phyloP scores from a whole-genome alignment of 2,329 filamentous ascomycete species.

The Cladosporium sp. region DNA sequence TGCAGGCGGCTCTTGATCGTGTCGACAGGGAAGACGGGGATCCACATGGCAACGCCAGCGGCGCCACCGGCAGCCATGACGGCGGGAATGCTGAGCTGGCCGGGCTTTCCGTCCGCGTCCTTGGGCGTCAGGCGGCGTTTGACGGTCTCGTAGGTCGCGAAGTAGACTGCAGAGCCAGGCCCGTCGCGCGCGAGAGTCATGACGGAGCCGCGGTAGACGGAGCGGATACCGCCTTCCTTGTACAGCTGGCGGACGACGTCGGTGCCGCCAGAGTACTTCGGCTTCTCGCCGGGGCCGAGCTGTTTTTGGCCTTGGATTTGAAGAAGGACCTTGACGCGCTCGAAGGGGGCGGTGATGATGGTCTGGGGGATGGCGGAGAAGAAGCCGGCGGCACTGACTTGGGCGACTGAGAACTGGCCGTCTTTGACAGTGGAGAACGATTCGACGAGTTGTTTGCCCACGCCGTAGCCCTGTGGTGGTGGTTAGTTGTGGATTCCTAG shows the following conservation, averaged over 20 bases:
- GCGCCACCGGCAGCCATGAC: slow-evolving; percentile 84
- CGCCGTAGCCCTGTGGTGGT: slow-evolving; percentile 75
- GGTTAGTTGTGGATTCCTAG: neutral
- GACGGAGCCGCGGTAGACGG: slow-evolving; percentile 85
- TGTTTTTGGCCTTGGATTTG: slow-evolving; percentile 93
- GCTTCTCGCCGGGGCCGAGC: slow-evolving; percentile 84
- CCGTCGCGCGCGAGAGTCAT: slow-evolving; percentile 94
- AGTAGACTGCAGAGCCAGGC: slow-evolving; percentile 91
- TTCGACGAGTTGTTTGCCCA: slow-evolving; percentile 86
- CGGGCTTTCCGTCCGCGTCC: slow-evolving; percentile 68
- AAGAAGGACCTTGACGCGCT: slow-evolving; percentile 97
- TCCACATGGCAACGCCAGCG: slow-evolving; percentile 98
- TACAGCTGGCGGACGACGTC: slow-evolving; percentile 95
- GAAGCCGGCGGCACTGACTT: slow-evolving; percentile 91
- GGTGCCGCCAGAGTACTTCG: slow-evolving; percentile 80
- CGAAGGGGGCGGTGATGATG: slow-evolving; percentile 95
- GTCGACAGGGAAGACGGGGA: slow-evolving; percentile 95
- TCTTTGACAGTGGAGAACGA: slow-evolving; percentile 65
- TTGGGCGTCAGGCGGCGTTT: slow-evolving; percentile 84
- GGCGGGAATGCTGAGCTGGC: slow-evolving; percentile 76
- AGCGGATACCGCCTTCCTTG: slow-evolving; percentile 82
- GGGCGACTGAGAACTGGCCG: slow-evolving; percentile 74
- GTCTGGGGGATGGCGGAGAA: slow-evolving; percentile 98
- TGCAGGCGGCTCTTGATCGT: slow-evolving; percentile 94
- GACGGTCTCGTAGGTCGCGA: slow-evolving; percentile 94